Percentiles rank a stretch among this genome's conserved stretches.
Conservation (phyloP, 2,329 filamentous ascomycete genomes). For the Pseudogymnoascus sp. region DNA sequence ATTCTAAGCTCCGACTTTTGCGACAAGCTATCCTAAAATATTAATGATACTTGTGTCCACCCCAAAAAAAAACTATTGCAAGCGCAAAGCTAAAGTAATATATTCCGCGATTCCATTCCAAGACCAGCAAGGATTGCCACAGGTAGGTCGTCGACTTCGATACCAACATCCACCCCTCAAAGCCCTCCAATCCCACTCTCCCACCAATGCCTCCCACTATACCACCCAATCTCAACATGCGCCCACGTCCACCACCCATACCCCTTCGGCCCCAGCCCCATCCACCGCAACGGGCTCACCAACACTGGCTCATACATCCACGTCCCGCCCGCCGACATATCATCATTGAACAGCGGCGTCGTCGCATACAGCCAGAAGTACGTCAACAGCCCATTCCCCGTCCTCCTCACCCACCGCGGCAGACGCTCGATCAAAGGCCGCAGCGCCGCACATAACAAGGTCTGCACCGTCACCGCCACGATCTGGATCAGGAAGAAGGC, state of each 20-base stretch:
- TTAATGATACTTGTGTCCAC: not conserved
- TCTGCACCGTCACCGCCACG: constrained; percentile 56
- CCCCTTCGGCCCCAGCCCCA: constrained; percentile 54
- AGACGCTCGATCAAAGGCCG: constrained; percentile 27
- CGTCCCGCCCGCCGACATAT: constrained; percentile 64
- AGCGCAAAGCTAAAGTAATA: not conserved
- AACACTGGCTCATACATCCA: constrained; percentile 83
- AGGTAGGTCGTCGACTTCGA: not conserved
- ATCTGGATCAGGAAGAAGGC: constrained; percentile 68
- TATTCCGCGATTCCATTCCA: not conserved
- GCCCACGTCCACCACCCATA: constrained; percentile 64
- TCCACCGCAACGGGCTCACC: constrained; percentile 56
- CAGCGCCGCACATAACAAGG: constrained; percentile 31
- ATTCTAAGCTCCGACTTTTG: not conserved
- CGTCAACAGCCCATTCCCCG: constrained; percentile 54
- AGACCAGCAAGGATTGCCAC: not conserved
- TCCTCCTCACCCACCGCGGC: constrained; percentile 40
- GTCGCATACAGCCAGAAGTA: constrained; percentile 62
- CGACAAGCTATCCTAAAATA: not conserved
- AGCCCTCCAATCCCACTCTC: constrained; percentile 35
- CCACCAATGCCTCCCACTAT: constrained; percentile 57
- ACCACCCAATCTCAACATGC: constrained; percentile 42
- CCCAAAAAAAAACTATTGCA: not conserved
- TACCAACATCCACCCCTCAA: not conserved
- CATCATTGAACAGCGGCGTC: constrained; percentile 59